phyloP scores from a whole-genome alignment of 2,329 filamentous ascomycete species.

The Huntiella moniliformis region DNA sequence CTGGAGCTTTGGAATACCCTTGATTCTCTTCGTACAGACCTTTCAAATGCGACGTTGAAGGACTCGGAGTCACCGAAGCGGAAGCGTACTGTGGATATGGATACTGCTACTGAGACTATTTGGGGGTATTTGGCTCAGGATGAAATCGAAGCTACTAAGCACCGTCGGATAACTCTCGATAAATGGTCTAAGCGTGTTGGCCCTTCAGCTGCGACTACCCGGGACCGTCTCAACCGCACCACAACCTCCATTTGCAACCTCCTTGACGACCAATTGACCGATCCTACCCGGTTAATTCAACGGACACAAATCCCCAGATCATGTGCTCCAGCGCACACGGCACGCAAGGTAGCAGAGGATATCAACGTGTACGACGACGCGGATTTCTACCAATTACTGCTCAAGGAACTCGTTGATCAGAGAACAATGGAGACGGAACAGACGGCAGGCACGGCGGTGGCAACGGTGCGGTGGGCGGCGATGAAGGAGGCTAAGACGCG shows the following conservation, averaged over 20 bases:
- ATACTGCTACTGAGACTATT: conserved; percentile 44
- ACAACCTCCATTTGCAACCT: conserved; percentile 42
- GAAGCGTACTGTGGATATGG: conserved; percentile 32
- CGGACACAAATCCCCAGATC: conserved; percentile 55
- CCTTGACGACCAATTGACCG: conserved; percentile 48
- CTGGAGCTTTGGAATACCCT: conserved; percentile 71
- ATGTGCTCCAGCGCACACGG: conserved; percentile 53
- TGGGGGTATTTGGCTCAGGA: conserved; percentile 53
- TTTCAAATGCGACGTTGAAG: conserved; percentile 22
- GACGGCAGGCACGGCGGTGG: conserved; percentile 32
- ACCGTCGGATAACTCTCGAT: conserved; percentile 56
- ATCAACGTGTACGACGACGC: conserved; percentile 71
- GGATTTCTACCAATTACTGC: conserved; percentile 80
- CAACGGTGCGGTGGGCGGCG: conserved; percentile 46
- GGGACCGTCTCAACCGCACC: conserved; percentile 19
- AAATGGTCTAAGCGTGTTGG: conserved; percentile 73
- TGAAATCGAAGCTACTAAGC: conserved; percentile 38
- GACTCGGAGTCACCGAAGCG: conserved; percentile 37
- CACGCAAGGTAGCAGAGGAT: conserved; percentile 37
- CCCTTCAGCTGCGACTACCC: conserved; percentile 20
- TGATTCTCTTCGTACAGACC: conserved; percentile 39
- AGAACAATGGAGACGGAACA: conserved; percentile 51
- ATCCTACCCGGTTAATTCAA: conserved; percentile 47
- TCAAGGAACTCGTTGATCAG: conserved; percentile 86
- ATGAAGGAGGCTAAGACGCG: conserved; percentile 59